Evolutionary conservation across 345 rosid genomes (phyloP).

Genomic region (Eucalyptus victrix): DNA sequence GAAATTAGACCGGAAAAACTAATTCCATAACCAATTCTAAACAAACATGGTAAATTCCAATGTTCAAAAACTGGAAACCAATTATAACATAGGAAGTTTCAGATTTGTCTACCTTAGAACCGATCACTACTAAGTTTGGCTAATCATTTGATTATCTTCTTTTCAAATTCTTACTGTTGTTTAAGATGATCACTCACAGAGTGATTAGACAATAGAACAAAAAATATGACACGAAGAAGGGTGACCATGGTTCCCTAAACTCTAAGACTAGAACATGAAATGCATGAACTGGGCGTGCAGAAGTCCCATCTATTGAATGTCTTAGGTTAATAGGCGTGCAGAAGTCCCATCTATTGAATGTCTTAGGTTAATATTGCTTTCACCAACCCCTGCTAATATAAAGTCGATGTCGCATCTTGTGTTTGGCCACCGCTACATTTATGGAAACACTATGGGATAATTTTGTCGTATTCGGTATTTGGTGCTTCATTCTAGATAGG

Average conservation of each 20-base stretch:
- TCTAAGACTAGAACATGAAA: not conserved
- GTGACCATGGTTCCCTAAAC: not conserved
- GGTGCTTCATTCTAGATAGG: not conserved
- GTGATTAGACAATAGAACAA: not conserved
- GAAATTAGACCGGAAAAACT: no score
- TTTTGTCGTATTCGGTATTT: not conserved
- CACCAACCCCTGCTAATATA: not conserved
- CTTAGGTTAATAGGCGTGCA: not conserved
- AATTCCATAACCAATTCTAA: no score
- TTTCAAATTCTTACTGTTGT: not conserved
- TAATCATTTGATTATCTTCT: not conserved
- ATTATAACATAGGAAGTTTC: no score
- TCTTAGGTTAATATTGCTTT: not conserved
- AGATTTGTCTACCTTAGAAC: accelerated
- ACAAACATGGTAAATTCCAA: no score
- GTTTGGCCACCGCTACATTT: not conserved
- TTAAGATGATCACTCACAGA: not conserved
- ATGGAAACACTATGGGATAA: not conserved
- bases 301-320: not conserved
- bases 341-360: not conserved
- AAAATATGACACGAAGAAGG: not conserved
- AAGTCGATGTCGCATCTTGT: not conserved
- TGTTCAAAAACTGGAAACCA: no score
- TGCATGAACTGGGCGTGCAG: not conserved
- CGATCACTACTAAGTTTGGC: not conserved